Conservation (phyloP, 2,329 filamentous ascomycete species). For the Chaetomiaceae sp. region DNA sequence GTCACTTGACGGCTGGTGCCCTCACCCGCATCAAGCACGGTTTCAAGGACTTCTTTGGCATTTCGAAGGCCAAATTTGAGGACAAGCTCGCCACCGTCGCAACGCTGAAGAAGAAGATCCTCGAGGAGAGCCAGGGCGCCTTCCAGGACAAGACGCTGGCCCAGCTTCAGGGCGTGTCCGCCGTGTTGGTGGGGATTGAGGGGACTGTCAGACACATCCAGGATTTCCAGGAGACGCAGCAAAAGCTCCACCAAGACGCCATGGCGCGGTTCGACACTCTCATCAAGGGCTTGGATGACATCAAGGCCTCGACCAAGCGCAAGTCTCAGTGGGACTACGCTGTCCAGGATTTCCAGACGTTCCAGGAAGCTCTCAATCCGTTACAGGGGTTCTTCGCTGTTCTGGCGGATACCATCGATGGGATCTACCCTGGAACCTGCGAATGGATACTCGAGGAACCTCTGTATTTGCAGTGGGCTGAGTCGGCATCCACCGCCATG, state of each 20-base stretch:
- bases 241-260: slow-evolving; percentile 14
- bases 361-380: slow-evolving; percentile 10
- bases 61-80: slow-evolving; percentile 20
- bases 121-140: slow-evolving; percentile 21
- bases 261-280: slow-evolving; percentile 12
- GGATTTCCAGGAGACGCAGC: slow-evolving; percentile 17
- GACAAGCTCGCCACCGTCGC: slow-evolving; percentile 17
- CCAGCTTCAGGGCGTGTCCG: slow-evolving; percentile 14
- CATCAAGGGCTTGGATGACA: slow-evolving; percentile 16
- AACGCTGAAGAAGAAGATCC: slow-evolving; percentile 18
- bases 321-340: slow-evolving; percentile 22
- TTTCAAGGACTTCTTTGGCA: slow-evolving; percentile 23
- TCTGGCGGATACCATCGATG: slow-evolving; percentile 15
- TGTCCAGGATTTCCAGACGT: slow-evolving; percentile 16
- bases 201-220: slow-evolving; percentile 14
- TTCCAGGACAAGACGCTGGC: slow-evolving; percentile 23
- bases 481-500: not conserved
- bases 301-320: slow-evolving; percentile 17
- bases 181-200: slow-evolving; percentile 14
- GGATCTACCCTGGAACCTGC: slow-evolving; percentile 16
- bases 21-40: slow-evolving; percentile 19
- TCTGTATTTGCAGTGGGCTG: slow-evolving; percentile 10
- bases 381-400: slow-evolving; percentile 7
- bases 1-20: slow-evolving; percentile 18
- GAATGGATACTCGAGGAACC: slow-evolving; percentile 17